Evolutionary conservation across 2,329 filamentous ascomycete genomes (phyloP).

Genomic region (Pseudogymnoascus verrucosus): DNA sequence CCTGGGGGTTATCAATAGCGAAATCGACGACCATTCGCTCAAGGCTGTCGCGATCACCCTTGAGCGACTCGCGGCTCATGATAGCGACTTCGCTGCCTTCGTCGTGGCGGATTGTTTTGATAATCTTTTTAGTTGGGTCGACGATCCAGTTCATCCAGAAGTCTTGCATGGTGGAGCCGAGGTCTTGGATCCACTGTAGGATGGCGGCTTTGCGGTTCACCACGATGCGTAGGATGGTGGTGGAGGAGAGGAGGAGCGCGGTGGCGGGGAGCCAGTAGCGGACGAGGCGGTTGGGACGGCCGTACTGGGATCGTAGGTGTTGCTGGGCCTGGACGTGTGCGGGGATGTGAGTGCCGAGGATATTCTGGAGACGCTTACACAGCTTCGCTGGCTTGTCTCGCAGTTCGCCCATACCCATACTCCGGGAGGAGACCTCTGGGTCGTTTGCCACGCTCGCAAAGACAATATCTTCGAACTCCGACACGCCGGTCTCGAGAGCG

Average conservation of each 20-base stretch:
- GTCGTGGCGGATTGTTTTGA: slow-evolving; percentile 90
- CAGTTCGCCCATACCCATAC: not conserved
- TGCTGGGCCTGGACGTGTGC: slow-evolving; percentile 53
- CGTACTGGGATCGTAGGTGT: slow-evolving; percentile 53
- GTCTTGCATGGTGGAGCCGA: slow-evolving; percentile 72
- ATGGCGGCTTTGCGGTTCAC: slow-evolving; percentile 70
- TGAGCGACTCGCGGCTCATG: slow-evolving; percentile 87
- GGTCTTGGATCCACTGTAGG: slow-evolving; percentile 66
- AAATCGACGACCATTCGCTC: slow-evolving; percentile 99
- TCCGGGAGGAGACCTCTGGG: slow-evolving; percentile 43
- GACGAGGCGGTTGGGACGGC: slow-evolving; percentile 65
- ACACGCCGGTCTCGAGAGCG: slow-evolving; percentile 51
- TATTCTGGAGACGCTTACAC: slow-evolving; percentile 56
- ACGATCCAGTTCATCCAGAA: slow-evolving; percentile 98
- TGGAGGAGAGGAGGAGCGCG: slow-evolving; percentile 68
- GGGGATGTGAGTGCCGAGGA: slow-evolving; percentile 63
- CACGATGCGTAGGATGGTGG: slow-evolving; percentile 74
- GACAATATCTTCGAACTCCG: slow-evolving; percentile 58
- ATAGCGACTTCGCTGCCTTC: slow-evolving; percentile 89
- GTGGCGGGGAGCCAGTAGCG: slow-evolving; percentile 83
- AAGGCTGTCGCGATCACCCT: slow-evolving; percentile 81
- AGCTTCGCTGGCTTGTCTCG: slow-evolving; percentile 50
- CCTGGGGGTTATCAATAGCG: slow-evolving; percentile 69
- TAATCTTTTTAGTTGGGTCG: slow-evolving; percentile 71
- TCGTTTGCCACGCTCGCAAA: slow-evolving; percentile 56